Evolutionary conservation across 768 basidiomycete genomes (phyloP), one percentile per base, ranked within the genome.

Genomic region (Dentipellis sp.): DNA sequence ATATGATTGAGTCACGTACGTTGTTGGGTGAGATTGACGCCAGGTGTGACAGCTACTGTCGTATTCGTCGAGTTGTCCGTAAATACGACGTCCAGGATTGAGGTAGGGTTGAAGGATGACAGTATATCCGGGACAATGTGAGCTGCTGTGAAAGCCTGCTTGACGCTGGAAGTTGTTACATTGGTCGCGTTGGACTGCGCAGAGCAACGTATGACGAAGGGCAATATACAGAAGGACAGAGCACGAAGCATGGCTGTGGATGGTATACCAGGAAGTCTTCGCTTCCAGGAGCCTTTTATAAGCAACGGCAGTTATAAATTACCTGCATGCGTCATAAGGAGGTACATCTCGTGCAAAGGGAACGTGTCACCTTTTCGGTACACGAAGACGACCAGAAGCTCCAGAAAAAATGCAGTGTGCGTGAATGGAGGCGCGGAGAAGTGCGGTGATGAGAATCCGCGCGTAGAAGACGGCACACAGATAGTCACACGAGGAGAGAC

Each of bases 11-110:
- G 29, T 29, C 12, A 16, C 54, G 16, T 48, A 51, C 54, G 40
- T 22, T 62, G 62, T 48, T 48, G 58, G 53, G 29, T 59, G 16
- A 47, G 29, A 36, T 54, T 54, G 16, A 42, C 11, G 3, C 53
- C 53, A 3, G 53, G 42, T 11, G 36, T 38, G 46, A 54, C 45
- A 8, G 46, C 29, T 7, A 54, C n/a, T 3, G 16, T 36, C 10
- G 3, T 39, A 1, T 46, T 34, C 42, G 46, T 47, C 7, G 45
- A 21, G 16, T 42, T 19, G 16, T 54, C 52, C 12, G 39, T 46
- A 42, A 19, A 54, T 4, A 54, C 42, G 22, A 48, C 45, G n/a
- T 54, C 54, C 22, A 54, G 8, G 34, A 54, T 35, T 6, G 42
- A 46, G 16, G 46, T 17, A 16, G 46, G 34, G 29, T 39, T 40